Conservation (phyloP, 768 basidiomycete species). For the Boletus rubroflammeus region DNA sequence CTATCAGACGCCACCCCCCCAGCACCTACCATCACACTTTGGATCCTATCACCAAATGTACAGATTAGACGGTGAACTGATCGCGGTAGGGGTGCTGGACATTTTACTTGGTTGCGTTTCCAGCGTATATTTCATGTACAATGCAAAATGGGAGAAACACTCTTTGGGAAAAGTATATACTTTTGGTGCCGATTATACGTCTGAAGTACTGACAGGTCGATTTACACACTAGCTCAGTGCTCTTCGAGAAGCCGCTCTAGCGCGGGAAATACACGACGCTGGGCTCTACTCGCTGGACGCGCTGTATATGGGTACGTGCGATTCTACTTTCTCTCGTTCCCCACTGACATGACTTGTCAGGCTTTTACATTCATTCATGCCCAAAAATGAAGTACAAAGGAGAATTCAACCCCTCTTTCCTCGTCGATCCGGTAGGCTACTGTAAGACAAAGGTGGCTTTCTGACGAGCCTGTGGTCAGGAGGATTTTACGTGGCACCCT, state of each 20-base stretch:
- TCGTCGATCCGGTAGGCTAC: constrained; percentile 73
- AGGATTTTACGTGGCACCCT: constrained; percentile 74
- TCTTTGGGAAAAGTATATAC: constrained; percentile 71
- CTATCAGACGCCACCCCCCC: constrained; percentile 47
- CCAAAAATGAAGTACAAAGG: constrained; percentile 96
- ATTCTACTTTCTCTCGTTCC: neutral
- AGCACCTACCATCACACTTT: constrained; percentile 68
- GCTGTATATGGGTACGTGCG: constrained; percentile 79
- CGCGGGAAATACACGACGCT: constrained; percentile 66
- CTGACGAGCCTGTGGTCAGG: constrained; percentile 41
- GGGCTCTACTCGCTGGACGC: constrained; percentile 61
- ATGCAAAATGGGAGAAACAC: constrained; percentile 60
- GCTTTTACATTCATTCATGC: constrained; percentile 91
- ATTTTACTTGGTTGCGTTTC: constrained; percentile 85
- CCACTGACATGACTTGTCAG: constrained; percentile 36
- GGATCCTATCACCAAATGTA: constrained; percentile 95
- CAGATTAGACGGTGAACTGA: constrained; percentile 71
- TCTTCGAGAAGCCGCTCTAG: constrained; percentile 74
- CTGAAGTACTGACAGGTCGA: neutral
- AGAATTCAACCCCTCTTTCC: constrained; percentile 84
- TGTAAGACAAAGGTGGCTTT: neutral
- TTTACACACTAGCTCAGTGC: constrained; percentile 65
- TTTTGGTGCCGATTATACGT: neutral
- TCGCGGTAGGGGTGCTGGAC: constrained; percentile 88
- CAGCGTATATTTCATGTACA: constrained; percentile 88